These are phyloP conservation scores for Botryotinia calthae DNA, from an alignment of 2,329 filamentous ascomycete species.

Conservation along the genomic window DNA sequence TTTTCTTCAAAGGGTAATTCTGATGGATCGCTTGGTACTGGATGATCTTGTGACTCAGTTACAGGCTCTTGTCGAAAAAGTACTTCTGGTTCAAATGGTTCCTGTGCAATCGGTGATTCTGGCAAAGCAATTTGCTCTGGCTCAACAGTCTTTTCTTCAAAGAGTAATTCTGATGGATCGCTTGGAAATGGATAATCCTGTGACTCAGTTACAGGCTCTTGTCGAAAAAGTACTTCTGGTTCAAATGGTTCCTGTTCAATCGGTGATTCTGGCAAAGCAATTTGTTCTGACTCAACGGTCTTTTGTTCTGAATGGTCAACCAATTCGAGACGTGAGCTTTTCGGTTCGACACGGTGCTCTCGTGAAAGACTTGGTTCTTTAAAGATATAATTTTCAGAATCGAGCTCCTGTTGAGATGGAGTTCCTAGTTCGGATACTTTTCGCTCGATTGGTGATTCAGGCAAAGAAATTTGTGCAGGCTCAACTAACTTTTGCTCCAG, in stretches of 20 bases:
- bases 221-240: not conserved
- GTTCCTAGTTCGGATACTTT: not conserved
- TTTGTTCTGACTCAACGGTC: not conserved
- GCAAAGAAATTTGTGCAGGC: not conserved
- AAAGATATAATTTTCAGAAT: not conserved
- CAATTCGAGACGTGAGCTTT: not conserved
- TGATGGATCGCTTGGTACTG: not conserved
- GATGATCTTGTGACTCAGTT: not conserved
- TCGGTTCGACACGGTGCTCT: not conserved
- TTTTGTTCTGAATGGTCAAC: not conserved
- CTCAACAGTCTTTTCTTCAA: not conserved
- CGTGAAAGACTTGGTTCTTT: not conserved
- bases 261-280: constrained; percentile 1
- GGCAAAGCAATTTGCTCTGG: constrained; percentile 2
- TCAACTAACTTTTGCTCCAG: not conserved
- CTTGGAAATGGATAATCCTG: not conserved
- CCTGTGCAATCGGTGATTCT: not conserved
- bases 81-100: not conserved
- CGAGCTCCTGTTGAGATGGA: not conserved
- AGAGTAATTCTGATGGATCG: not conserved
- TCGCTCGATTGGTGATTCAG: not conserved
- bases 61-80: not conserved
- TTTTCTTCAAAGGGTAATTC: not conserved
- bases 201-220: not conserved
- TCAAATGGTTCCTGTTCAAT: not conserved